Conservation (phyloP, 2,329 filamentous ascomycete genomes). For the Arthroderma sp. region DNA sequence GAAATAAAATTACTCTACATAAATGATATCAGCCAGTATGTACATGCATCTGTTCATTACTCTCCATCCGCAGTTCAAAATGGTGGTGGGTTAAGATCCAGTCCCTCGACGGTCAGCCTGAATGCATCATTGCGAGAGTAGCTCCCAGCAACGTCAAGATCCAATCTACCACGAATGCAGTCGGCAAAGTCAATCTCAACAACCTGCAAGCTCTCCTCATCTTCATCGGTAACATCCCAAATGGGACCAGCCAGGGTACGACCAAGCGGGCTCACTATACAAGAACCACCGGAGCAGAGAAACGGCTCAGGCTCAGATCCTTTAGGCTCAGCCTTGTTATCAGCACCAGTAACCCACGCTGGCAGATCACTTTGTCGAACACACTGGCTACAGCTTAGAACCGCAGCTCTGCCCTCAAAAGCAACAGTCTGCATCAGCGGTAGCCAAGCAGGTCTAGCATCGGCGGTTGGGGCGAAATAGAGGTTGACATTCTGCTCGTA, state of each 20-base stretch:
- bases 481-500: conserved; percentile 87
- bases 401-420: conserved; percentile 70
- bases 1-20: background rate
- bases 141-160: conserved; percentile 72
- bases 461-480: conserved; percentile 82
- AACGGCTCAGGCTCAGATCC: conserved; percentile 34
- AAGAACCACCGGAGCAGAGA: conserved; percentile 63
- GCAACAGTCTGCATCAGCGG: conserved; percentile 70
- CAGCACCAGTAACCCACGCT: conserved; percentile 35
- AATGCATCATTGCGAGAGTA: conserved; percentile 65
- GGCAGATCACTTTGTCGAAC: conserved; percentile 47
- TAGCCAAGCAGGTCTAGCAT: conserved; percentile 70
- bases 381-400: conserved; percentile 77
- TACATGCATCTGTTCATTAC: background rate
- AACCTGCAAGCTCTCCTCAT: conserved; percentile 48
- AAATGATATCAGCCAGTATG: background rate
- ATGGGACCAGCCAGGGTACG: conserved; percentile 68
- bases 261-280: conserved; percentile 66
- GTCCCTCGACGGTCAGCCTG: conserved; percentile 44
- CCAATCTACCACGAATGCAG: conserved; percentile 66
- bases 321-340: background rate
- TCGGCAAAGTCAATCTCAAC: conserved; percentile 77
- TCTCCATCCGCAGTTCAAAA: conserved; percentile 1
- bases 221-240: conserved; percentile 53
- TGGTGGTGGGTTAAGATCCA: conserved; percentile 48